phyloP scores from a whole-genome alignment of 176 grass and related monocot genomes.

The Triticum dicoccoides region DNA sequence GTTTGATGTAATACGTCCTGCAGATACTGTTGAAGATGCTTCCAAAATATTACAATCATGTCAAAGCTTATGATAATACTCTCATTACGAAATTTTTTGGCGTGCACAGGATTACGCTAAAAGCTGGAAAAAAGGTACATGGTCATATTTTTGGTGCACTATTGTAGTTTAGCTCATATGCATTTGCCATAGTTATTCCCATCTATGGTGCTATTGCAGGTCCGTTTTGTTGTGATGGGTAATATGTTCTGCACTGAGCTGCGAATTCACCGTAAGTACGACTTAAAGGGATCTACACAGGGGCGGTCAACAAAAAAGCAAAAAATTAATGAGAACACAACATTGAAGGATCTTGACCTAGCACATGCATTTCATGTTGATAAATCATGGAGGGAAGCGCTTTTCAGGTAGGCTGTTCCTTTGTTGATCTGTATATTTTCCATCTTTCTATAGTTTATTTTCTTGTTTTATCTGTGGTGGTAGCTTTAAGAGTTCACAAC shows the following conservation, averaged over 20 bases:
- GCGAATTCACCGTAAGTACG: conserved; percentile 89
- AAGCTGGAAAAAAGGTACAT: conserved; percentile 72
- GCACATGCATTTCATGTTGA: conserved; percentile 90
- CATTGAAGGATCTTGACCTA: conserved; percentile 90
- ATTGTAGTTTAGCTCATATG: conserved; percentile 8
- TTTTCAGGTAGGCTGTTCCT: conserved; percentile 68
- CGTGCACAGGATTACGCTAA: conserved; percentile 82
- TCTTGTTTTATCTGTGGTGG: neutral
- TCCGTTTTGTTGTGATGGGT: conserved; percentile 97
- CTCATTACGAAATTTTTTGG: conserved; percentile 99
- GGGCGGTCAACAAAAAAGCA: conserved; percentile 82
- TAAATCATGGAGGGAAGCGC: conserved; percentile 88
- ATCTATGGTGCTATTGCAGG: conserved; percentile 46
- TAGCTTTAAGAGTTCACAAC: neutral
- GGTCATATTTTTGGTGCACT: conserved; percentile 14
- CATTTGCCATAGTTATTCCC: conserved; percentile 19
- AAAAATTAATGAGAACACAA: conserved; percentile 86
- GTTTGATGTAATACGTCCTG: conserved; percentile 64
- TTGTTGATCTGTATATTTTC: conserved; percentile 22
- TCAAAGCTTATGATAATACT: conserved; percentile 97
- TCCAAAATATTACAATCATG: conserved; percentile 95
- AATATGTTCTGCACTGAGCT: conserved; percentile 99
- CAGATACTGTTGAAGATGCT: conserved; percentile 99
- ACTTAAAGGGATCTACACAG: conserved; percentile 91
- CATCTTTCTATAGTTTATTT: neutral